Base-by-base conservation (phyloP, 2,329 filamentous ascomycete genomes). In the Epichloe bromicola region DNA sequence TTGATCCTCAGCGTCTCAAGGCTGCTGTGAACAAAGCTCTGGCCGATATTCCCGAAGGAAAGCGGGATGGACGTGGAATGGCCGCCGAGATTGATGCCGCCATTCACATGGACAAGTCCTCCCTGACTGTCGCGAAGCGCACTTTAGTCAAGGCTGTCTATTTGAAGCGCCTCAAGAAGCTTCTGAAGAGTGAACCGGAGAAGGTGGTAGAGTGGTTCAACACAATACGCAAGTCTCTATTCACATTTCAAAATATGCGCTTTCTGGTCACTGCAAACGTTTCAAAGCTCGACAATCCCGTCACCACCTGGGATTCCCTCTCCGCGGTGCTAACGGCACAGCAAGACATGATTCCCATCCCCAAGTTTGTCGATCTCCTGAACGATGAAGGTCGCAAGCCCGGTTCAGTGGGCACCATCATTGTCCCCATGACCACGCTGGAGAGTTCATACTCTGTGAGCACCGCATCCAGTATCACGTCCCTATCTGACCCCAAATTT, bases 361-460 rank as follows among this genome's bases (percentile, higher is more conserved):
- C 85, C 53, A 78, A 82, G 56, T 79, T 83, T 8, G 74, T 78
- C 48, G 76, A 80, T 39, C 75, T 88, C n/a, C 80, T 95, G 50
- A 94, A 81, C 56, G 73, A 80, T 0, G 81, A 87, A 50, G 93
- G 89, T 15, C 76, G 76, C 49, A 80, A 79, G 6, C 86, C 90
- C 0, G 93, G 93, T 14, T 78, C 80, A 5, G 75, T 86, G 37
- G 80, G 80, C 34, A 80, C 84, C 34, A 85, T 88, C 57, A 78
- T 98, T 50, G 79, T 97, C 20, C 89, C 93, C 15, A 93, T 98
- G 82, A 81, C 88, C 0, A 86, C 89, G 1, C 85, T 96, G 48
- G 93, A 98, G 69, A 94, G 87, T 42, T 96, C 90, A 1, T 97
- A 88, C 69, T 85, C 84, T 23, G 79, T 90, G 53, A 82, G 87